A percentile compares a stretch with the other conserved stretches of the same genome.
phyloP scores from a whole-genome alignment of 805 yeast species.

The Yarrowia deformans region DNA sequence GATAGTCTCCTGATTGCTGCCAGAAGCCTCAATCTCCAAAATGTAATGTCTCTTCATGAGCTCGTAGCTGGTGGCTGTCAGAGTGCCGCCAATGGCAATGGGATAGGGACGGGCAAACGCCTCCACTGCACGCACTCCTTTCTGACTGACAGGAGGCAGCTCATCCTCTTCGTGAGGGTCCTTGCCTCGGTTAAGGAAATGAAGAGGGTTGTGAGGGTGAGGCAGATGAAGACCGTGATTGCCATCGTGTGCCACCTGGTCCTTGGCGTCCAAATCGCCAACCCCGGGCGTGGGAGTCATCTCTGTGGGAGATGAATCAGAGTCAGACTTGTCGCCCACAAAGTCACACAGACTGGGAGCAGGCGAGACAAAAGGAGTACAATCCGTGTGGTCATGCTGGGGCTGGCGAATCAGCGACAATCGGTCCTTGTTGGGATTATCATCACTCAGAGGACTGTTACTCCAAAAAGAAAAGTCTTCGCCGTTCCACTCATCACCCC shows the following conservation, averaged over 20 bases:
- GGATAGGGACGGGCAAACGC: slow-evolving; percentile 84
- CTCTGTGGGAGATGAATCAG: slow-evolving; percentile 3
- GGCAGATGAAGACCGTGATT: not conserved
- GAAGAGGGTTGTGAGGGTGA: slow-evolving; percentile 27
- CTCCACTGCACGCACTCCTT: slow-evolving; percentile 46
- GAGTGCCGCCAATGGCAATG: slow-evolving; percentile 65
- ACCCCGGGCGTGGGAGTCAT: slow-evolving; percentile 8
- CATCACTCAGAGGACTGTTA: slow-evolving; percentile 52
- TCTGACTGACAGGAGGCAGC: slow-evolving; percentile 19
- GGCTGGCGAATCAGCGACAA: not conserved
- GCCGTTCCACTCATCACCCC: slow-evolving; percentile 92
- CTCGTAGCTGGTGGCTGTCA: slow-evolving; percentile 65
- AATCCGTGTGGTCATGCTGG: slow-evolving; percentile 18
- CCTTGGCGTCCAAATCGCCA: not conserved
- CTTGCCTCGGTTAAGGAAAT: slow-evolving; percentile 12
- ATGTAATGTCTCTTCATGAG: slow-evolving; percentile 57
- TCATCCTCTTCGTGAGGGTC: slow-evolving; percentile 21
- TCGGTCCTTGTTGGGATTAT: slow-evolving; percentile 25
- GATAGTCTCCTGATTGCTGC: slow-evolving; percentile 1
- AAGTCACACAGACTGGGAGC: slow-evolving; percentile 22
- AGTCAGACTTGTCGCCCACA: slow-evolving; percentile 16
- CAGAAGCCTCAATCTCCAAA: slow-evolving; percentile 54
- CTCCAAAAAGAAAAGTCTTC: slow-evolving; percentile 92
- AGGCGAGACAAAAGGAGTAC: slow-evolving; percentile 32
- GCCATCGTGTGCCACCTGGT: not conserved